Evolutionary conservation across 1,139 yeast species (phyloP).

Genomic region (Kurtzmaniella quercitrusa): DNA sequence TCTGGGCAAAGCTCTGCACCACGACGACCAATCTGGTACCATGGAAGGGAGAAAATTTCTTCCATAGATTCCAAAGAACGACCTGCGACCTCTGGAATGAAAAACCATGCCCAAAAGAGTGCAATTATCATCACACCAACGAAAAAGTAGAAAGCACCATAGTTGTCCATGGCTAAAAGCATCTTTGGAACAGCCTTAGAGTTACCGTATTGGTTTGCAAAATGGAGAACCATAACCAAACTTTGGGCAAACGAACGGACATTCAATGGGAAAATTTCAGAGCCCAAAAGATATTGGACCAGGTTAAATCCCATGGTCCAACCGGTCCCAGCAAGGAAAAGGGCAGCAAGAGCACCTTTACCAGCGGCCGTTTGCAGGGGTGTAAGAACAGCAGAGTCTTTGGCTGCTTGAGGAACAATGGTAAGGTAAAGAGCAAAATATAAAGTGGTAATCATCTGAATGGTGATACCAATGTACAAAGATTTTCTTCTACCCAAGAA

Average conservation of each 20-base stretch:
- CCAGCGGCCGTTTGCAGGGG: constrained; percentile 35
- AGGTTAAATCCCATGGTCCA: constrained; percentile 65
- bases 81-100: constrained; percentile 51
- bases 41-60: constrained; percentile 53
- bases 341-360: constrained; percentile 48
- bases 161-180: constrained; percentile 43
- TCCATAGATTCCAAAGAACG: constrained; percentile 55
- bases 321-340: constrained; percentile 52
- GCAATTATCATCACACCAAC: constrained; percentile 39
- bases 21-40: constrained; percentile 54
- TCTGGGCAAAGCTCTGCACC: constrained; percentile 52
- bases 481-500: constrained; percentile 42
- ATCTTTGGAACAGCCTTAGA: constrained; percentile 54
- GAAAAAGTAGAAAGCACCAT: constrained; percentile 55
- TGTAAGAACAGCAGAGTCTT: constrained; percentile 21
- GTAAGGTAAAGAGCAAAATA: constrained; percentile 45
- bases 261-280: constrained; percentile 56
- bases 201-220: constrained; percentile 57
- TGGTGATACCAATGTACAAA: constrained; percentile 35
- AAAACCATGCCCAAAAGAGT: constrained; percentile 48
- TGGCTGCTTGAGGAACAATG: constrained; percentile 43
- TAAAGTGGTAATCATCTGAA: constrained; percentile 26
- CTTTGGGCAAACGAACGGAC: constrained; percentile 53
- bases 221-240: constrained; percentile 54
- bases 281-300: constrained; percentile 53